Conservation (phyloP, 257 asterid genomes). For the Fraxinus excelsior region DNA sequence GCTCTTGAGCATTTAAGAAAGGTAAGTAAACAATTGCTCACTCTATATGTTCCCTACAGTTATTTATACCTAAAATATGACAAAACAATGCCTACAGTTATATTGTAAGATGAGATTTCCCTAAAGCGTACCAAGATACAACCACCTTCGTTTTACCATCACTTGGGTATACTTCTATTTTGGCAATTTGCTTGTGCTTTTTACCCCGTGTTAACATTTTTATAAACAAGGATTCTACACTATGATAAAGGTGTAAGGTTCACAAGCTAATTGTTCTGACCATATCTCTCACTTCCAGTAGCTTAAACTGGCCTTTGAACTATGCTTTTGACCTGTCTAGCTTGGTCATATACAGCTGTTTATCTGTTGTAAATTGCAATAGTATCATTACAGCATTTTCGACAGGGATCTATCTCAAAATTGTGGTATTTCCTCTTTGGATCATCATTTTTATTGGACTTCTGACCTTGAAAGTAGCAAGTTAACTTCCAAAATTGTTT, state of each 20-base stretch:
- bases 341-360: background rate
- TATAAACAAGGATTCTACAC: background rate
- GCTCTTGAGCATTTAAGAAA: slow-evolving; percentile 86
- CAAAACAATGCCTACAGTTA: background rate
- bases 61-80: background rate
- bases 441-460: background rate
- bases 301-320: background rate
- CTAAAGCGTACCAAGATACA: background rate
- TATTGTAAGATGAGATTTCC: background rate
- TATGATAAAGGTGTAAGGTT: background rate
- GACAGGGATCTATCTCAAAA: background rate
- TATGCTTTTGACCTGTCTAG: background rate
- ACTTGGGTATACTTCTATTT: background rate
- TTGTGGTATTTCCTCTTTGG: background rate
- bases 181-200: background rate
- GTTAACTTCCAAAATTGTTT: background rate
- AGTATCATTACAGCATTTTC: background rate
- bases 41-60: background rate
- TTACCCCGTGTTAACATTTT: background rate
- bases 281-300: background rate
- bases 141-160: background rate
- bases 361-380: background rate
- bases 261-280: background rate
- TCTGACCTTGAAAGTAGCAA: background rate
- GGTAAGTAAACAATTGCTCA: slow-evolving; percentile 43